Evolutionary conservation across 2,329 filamentous ascomycete species (phyloP), one percentile per base, ranked within the genome.

Genomic region (Byssochlamys sp.): DNA sequence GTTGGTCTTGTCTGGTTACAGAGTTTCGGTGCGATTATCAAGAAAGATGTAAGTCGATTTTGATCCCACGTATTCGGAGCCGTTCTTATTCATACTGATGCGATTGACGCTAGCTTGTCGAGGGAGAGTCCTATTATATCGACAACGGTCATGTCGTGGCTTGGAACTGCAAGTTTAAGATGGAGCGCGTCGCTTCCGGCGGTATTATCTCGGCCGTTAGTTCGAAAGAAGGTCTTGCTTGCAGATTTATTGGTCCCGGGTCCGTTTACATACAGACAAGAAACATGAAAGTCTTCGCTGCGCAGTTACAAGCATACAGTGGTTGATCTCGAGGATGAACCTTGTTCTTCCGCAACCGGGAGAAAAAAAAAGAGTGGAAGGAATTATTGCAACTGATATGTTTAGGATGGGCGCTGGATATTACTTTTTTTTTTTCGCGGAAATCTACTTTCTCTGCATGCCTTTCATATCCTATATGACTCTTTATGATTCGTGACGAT

Each of bases 91-190:
- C 9, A 52, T 52, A 54, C 1, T 45, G 4, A 4, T n/a, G 2
- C n/a, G 5, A 45, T 14, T 45, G 35, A 45, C 3, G n/a, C n/a
- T 52, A 77, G 75, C 69, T 77, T n/a, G 61, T 62, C 0, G 78
- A 81, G 11, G 87, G 87, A 9, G 92, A 97, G 71, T 88, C 87
- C 65, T 97, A 96, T 73, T 90, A 94, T 63, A 86, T 96, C 57
- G 90, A 96, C 67, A 96, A 96, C 66, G 90, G 90, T 2, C 91
- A 97, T 65, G 80, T 97, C 0, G 91, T 97, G 0, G 92, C 94
- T 0, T 99, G 94, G 94, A 96, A 96, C 71, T 91, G 89, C 69
- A 90, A 95, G 68, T 99, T 97, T 67, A 81, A 89, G 3, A 84
- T 99, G 61, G 91, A 96, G 75, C 86, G 94, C 14, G 88, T 95